A percentile compares a stretch with the other conserved stretches of the same genome.
Evolutionary conservation across 148 eudicot genomes (phyloP).

Genomic region (Hydrangea macrophylla): DNA sequence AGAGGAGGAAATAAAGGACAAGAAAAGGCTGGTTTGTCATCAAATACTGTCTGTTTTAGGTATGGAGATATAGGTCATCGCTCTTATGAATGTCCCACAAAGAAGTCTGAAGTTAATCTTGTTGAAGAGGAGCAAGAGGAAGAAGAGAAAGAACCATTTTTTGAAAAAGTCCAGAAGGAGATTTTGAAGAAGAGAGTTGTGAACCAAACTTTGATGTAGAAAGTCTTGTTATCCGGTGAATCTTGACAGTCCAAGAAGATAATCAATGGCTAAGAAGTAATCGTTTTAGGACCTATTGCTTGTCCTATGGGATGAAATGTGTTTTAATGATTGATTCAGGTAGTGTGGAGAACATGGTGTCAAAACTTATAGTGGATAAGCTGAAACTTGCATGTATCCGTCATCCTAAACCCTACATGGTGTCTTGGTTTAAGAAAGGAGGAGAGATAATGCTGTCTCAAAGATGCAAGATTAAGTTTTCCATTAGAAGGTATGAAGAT

Average conservation of each 20-base stretch:
- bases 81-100: not conserved
- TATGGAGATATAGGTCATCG: not conserved
- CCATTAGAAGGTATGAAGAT: too few species aligned
- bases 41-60: not conserved
- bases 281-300: not conserved
- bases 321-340: conserved; percentile 5
- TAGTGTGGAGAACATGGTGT: too few species aligned
- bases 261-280: not conserved
- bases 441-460: too few species aligned
- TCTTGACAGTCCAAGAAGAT: too few species aligned
- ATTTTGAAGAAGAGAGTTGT: not conserved
- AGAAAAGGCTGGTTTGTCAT: not conserved
- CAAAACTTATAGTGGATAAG: too few species aligned
- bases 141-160: not conserved
- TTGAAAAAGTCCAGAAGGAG: not conserved
- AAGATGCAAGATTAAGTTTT: too few species aligned
- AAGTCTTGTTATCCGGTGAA: not conserved
- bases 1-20: not conserved
- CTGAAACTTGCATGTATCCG: not conserved
- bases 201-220: not conserved
- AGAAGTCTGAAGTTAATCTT: not conserved
- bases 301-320: not conserved
- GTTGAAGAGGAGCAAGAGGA: not conserved
- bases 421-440: not conserved
- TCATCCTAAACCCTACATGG: not conserved